Base-by-base conservation (phyloP, 1,139 yeast species). In the Saccharomycopsis crataegensis region DNA sequence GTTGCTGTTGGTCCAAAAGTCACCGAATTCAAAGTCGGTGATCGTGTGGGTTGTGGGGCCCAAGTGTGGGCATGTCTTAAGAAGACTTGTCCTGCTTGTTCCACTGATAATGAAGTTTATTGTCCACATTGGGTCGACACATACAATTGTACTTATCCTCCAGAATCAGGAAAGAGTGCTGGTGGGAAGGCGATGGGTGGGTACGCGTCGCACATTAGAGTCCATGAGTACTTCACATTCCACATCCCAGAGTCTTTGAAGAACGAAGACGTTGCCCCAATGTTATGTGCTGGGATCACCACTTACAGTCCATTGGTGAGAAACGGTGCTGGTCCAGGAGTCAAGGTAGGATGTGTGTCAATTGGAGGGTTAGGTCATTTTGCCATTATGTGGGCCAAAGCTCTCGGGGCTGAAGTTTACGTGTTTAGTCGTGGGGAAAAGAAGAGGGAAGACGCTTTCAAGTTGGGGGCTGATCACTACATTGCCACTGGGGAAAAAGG, bases 351-450 rank as follows among this genome's bases (percentile, higher is more conserved):
- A 45, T 63, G 71, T 56, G 63, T 70, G 52, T 74, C 75, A 37
- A 66, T 72, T 58, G 76, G 76, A 49, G 76, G 76, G 8, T 65
- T 72, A 58, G 75, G 75, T n/a, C 74, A 70, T 58, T 63, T 71
- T 60, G 74, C 71, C 14, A 61, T 72, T 50, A 69, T 67, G 62
- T 69, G 68, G 50, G 73, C 73, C 53, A 63, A 66, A 48, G 73
- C 72, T 36, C 58, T 70, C 59, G 74, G 74, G 16, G 70, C 71
- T 40, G 69, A 70, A 51, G 74, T 70, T 22, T 64, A 62, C 48
- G 73, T 72, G 6, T 67, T 72, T 57, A 70, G 74, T 32, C 63
- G 75, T 62, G 55, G 64, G 34, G 62, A 63, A 14, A 55, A 64
- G 49, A 72, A 72, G 62, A 65, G 64, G 59, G 65, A 59, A 37